Base-by-base conservation (phyloP, 768 basidiomycete species). In the Suillus bovinus region DNA sequence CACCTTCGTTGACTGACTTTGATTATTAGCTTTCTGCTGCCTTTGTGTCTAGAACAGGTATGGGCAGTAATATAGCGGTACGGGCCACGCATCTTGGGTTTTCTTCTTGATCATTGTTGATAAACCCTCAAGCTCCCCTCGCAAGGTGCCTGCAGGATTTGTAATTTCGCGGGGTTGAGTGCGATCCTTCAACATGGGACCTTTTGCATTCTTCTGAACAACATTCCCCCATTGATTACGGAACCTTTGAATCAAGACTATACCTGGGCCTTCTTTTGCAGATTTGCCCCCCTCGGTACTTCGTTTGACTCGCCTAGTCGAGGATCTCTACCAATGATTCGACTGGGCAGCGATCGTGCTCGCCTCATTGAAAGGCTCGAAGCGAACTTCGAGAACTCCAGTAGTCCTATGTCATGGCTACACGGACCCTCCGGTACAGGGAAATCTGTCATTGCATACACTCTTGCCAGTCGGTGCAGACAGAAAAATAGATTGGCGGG, bases 391-490 rank as follows among this genome's bases (percentile, higher is more conserved):
- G 54, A 56, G 1, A 56, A 38, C 0, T 16, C 54, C 10, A 27
- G 1, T 5, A 56, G 39, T 20, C 0, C 16, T 38, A 38, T 56
- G 17, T 20, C 17, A 1, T 56, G 54, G 54, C 17, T 56, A 1
- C 54, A 56, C 16, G 54, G 24, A 39, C 36, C 36, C 5, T 11
- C 24, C 11, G 54, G 54, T 2, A 7, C 36, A 1, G 54, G 54
- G 11, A 56, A 56, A 27, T 27, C 54, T 6, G 54, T 56, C 22
- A 56, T 56, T 56, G 54, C 54, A 20, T 20, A 56, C 6, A 39
- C 5, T 39, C 36, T 56, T 56, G 54, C 54, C 3, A 56, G 54
- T 56, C 54, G 24, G 27, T 56, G 24, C 36, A 56, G 16, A 1
- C 36, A 56, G 17, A 56, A 56, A 10, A 5, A 36, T 39, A 17